Evolutionary conservation across 257 asterid genomes (phyloP).

Genomic region (Pogostemon cablin): DNA sequence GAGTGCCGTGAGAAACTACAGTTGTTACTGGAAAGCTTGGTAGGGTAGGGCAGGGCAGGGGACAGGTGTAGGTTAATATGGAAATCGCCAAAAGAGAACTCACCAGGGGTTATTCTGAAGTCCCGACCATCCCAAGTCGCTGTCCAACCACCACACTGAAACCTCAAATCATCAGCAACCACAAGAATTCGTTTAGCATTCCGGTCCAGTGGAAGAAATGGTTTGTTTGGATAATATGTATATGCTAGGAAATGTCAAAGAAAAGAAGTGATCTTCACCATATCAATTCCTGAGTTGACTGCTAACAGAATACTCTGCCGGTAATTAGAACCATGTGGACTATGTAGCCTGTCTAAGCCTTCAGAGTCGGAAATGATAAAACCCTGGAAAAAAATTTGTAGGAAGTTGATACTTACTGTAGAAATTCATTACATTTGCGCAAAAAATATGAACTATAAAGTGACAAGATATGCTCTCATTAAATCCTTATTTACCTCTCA

Average conservation of each 20-base stretch:
- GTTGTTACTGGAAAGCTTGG: not conserved
- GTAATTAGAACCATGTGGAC: constrained; percentile 72
- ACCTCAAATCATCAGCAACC: constrained; percentile 74
- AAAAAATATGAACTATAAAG: too few relatives aligned
- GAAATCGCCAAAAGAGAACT: constrained; percentile 20
- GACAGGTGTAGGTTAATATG: too few relatives aligned
- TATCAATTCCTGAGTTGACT: constrained; percentile 77
- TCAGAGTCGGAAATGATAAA: constrained; percentile 79
- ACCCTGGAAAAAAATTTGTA: constrained; percentile 46
- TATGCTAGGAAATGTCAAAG: constrained; percentile 13
- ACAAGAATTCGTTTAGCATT: constrained; percentile 62
- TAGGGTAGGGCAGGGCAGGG: too few relatives aligned
- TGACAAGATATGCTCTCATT: too few relatives aligned
- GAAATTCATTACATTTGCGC: too few relatives aligned
- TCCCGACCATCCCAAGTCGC: constrained; percentile 74
- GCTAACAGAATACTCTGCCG: constrained; percentile 61
- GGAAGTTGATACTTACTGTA: not conserved
- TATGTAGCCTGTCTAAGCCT: constrained; percentile 75
- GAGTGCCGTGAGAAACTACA: not conserved
- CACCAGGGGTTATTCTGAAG: constrained; percentile 74
- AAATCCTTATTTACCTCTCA: too few relatives aligned
- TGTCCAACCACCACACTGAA: constrained; percentile 92
- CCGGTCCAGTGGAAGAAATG: constrained; percentile 68
- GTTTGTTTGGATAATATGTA: constrained; percentile 33
- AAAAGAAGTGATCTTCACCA: constrained; percentile 47